These are phyloP conservation scores for Cercospora sojina DNA, from an alignment of 2,329 filamentous ascomycete species.

Conservation along the genomic window DNA sequence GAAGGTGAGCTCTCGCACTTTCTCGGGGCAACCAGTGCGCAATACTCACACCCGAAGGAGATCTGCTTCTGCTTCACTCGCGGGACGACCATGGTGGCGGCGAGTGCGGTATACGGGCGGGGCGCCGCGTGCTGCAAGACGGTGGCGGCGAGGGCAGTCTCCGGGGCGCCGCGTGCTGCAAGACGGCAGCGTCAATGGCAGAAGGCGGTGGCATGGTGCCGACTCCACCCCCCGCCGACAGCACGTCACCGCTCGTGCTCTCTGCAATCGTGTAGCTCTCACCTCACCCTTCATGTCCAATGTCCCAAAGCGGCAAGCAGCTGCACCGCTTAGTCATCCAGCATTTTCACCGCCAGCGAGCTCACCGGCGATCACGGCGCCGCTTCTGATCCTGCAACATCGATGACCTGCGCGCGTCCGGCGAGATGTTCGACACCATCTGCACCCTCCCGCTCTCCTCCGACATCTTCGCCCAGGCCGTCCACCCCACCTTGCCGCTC, in stretches of 20 bases:
- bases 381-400: neutral
- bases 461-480: conserved; percentile 83
- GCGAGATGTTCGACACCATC: conserved; percentile 79
- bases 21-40: neutral
- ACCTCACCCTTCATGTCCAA: neutral
- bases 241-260: neutral
- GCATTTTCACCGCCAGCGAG: neutral
- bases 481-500: conserved; percentile 81
- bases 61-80: conserved; percentile 37
- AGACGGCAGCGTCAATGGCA: neutral
- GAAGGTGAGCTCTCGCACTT: conserved; percentile 3
- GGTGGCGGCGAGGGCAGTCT: neutral
- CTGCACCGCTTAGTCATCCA: conserved; percentile 2
- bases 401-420: conserved; percentile 6
- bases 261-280: neutral
- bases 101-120: neutral
- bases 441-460: conserved; percentile 82
- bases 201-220: neutral
- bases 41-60: conserved; percentile 36
- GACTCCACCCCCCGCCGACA: conserved; percentile 5
- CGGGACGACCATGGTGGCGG: conserved; percentile 32
- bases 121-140: neutral
- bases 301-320: neutral
- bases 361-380: neutral
- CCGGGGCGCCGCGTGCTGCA: neutral